phyloP scores from a whole-genome alignment of 768 basidiomycete species.

The Boletellus sp. region DNA sequence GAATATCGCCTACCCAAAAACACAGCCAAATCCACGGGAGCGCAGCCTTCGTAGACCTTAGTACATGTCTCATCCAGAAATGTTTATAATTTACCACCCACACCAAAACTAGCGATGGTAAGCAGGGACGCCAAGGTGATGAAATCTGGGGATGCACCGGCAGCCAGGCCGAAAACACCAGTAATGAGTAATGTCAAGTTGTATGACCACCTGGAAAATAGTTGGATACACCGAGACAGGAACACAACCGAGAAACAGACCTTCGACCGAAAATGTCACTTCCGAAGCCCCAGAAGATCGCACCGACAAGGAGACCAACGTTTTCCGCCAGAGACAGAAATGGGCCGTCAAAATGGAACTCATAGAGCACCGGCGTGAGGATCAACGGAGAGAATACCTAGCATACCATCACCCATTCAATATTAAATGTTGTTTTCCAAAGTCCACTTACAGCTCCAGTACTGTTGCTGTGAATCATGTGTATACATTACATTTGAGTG shows the following conservation, averaged over 20 bases:
- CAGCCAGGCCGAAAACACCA: conserved; percentile 49
- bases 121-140: conserved; percentile 45
- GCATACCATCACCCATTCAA: neutral
- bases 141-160: conserved; percentile 47
- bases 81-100: conserved; percentile 35
- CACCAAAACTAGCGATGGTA: conserved; percentile 45
- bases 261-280: conserved; percentile 51
- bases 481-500: neutral
- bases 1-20: conserved; percentile 44
- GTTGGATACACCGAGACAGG: neutral
- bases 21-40: conserved; percentile 53
- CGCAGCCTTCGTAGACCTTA: conserved; percentile 36
- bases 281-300: conserved; percentile 47
- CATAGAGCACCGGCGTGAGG: conserved; percentile 44
- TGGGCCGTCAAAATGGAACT: conserved; percentile 46
- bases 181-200: conserved; percentile 54
- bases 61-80: neutral
- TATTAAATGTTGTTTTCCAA: neutral
- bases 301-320: conserved; percentile 50
- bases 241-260: conserved; percentile 20
- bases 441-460: conserved; percentile 35
- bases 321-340: conserved; percentile 51
- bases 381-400: conserved; percentile 44
- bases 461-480: conserved; percentile 26
- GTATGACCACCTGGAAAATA: conserved; percentile 41